Evolutionary conservation across 768 basidiomycete genomes (phyloP), one percentile per base, ranked within the genome.

Genomic region (Lentinula raphanica): DNA sequence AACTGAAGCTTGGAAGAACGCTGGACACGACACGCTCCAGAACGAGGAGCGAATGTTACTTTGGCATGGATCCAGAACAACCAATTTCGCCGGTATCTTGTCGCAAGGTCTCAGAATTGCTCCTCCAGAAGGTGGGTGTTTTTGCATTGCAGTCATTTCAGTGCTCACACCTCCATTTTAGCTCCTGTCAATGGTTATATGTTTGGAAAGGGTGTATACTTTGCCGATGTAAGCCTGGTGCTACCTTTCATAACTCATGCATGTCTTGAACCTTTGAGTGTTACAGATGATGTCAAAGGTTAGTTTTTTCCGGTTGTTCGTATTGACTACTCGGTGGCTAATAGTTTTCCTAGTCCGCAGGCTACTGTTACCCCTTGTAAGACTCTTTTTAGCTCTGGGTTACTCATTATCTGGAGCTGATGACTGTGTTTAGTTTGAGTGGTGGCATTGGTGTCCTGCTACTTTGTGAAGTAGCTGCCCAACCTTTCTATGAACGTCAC

Each of bases 151-250:
- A 8, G 40, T 56, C 21, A 49, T 23, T 45, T 21, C 31, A 2
- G 36, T 23, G 42, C 9, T 44, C 39, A 5, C 27, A 9, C 19
- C 8, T 23, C 3, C 15, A 8, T 28, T 58, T 17, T 56, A 79
- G 81, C 80, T 6, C 80, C 79, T 56, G 78, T 79, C 25, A 78
- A 76, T 61, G 81, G 79, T 64, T 83, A 83, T 65, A 86, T 85
- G 84, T 85, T 85, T 65, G 84, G 84, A 54, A 85, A 85, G 68
- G 84, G 82, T 44, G 80, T 84, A 35, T 85, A 86, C 66, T 83
- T 86, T 56, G 83, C 84, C 4, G 83, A 85, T 68, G 82, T 82
- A 60, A 65, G 79, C 60, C 11, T 32, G 9, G 3, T 36, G 12
- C 45, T 45, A 36, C 23, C 64, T 12, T 27, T 35, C 32, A 46